Evolutionary conservation across 176 grass and related monocot species (phyloP).

Genomic region (Oryza brachyantha): DNA sequence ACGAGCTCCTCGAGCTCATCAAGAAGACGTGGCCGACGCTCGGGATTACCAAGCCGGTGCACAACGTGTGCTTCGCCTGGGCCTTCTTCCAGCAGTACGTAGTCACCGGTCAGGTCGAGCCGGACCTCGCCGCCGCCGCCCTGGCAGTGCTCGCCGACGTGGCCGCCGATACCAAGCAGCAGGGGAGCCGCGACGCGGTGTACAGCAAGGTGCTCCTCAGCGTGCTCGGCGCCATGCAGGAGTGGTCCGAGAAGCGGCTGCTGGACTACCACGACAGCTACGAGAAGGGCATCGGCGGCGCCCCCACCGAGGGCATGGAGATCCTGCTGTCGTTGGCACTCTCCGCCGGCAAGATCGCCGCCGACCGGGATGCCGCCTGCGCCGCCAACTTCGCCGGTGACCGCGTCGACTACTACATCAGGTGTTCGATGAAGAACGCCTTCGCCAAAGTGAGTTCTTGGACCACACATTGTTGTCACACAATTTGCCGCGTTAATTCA

Average conservation of each 20-base stretch:
- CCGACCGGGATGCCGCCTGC: slow-evolving; percentile 27
- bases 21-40: slow-evolving; percentile 84
- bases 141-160: slow-evolving; percentile 71
- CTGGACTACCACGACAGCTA: slow-evolving; percentile 77
- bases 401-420: slow-evolving; percentile 73
- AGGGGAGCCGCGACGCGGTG: slow-evolving; percentile 35
- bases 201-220: slow-evolving; percentile 61
- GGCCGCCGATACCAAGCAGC: slow-evolving; percentile 53
- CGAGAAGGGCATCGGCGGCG: slow-evolving; percentile 36
- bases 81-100: slow-evolving; percentile 84
- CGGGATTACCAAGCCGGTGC: slow-evolving; percentile 54
- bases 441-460: slow-evolving; percentile 60
- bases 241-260: slow-evolving; percentile 82
- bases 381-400: slow-evolving; percentile 30
- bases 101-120: slow-evolving; percentile 68
- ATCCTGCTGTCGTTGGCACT: slow-evolving; percentile 65
- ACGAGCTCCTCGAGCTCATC: slow-evolving; percentile 91
- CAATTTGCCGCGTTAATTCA: background rate
- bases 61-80: slow-evolving; percentile 79
- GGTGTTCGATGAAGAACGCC: slow-evolving; percentile 73
- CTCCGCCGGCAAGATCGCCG: slow-evolving; percentile 49
- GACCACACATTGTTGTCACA: background rate
- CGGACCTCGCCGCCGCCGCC: slow-evolving; percentile 60
- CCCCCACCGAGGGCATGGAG: slow-evolving; percentile 47
- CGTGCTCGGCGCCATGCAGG: slow-evolving; percentile 62